These are phyloP conservation scores for Penicillium oxalicum DNA, from an alignment of 2,329 filamentous ascomycete genomes.

Conservation along the genomic window DNA sequence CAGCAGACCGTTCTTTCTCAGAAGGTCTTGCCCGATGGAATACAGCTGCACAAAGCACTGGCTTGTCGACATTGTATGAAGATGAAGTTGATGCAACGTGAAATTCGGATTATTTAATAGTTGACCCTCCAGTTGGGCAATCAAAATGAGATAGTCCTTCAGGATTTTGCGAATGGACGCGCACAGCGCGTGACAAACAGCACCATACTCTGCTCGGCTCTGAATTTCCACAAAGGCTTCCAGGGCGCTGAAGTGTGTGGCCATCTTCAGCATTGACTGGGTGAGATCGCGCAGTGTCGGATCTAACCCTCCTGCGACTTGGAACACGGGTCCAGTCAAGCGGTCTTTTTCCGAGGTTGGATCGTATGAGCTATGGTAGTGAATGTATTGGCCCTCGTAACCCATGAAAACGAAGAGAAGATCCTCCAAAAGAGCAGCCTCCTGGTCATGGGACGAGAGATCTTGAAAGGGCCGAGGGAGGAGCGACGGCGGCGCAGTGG, in stretches of 20 bases:
- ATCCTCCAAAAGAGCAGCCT: constrained; percentile 82
- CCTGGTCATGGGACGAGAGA: constrained; percentile 73
- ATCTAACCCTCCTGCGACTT: constrained; percentile 75
- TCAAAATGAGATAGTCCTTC: constrained; percentile 87
- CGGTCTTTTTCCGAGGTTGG: constrained; percentile 80
- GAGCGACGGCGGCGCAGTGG: constrained; percentile 62
- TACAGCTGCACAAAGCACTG: constrained; percentile 92
- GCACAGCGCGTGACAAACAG: constrained; percentile 91
- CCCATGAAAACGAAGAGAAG: constrained; percentile 95
- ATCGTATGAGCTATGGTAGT: constrained; percentile 76
- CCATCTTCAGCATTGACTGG: constrained; percentile 84
- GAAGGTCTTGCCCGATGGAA: constrained; percentile 75
- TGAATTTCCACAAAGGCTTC: constrained; percentile 93
- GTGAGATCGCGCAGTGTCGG: constrained; percentile 86
- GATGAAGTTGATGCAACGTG: constrained; percentile 85
- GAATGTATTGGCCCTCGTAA: constrained; percentile 95
- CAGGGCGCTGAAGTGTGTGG: constrained; percentile 84
- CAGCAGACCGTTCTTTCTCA: constrained; percentile 80
- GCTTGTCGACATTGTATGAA: constrained; percentile 82
- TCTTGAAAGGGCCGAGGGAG: constrained; percentile 64
- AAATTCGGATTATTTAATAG: constrained; percentile 83
- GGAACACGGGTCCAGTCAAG: constrained; percentile 73
- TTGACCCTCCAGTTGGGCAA: constrained; percentile 90
- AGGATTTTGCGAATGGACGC: constrained; percentile 87
- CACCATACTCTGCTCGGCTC: constrained; percentile 85